Evolutionary conservation across 805 yeast species (phyloP), one percentile per base, ranked within the genome.

Genomic region (Teunomyces stri): DNA sequence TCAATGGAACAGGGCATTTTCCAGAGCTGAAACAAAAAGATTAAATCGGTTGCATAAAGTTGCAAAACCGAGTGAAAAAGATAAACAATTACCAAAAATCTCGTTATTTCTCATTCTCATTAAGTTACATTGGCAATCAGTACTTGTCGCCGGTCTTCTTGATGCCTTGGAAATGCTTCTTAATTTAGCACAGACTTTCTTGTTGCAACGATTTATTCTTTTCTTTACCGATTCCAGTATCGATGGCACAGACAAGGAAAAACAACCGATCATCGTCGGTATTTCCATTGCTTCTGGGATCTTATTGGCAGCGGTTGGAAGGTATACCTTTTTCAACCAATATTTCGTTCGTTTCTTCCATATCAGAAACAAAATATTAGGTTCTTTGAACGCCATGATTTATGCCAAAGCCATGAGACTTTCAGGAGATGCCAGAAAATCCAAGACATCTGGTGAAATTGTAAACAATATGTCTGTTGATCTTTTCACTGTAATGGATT

Each of bases 401-500:
- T 89, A 85, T 61, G 78, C 80, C 40, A 90, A 90, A 63, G 75
- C 94, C 0, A 70, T 90, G 48, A 72, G 63, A 15, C 66, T 90
- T n/a, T 82, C 95, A 2, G 77, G 81, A 6, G 82, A 81, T 42
- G 80, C 89, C 6, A 77, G 84, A 50, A 74, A 75, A 28, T 72
- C 76, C 13, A 70, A 78, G 53, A 68, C 89, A 1, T 78, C 91
- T 2, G 96, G 96, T 54, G 95, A 88, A 53, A 86, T 89, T 44
- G 77, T 89, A 53, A 89, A 87, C 57, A 73, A 85, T 58, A 78
- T 87, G 70, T 80, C 94, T 15, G 91, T 87, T 28, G 97, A 89
- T 68, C 82, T 87, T 10, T 68, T 70, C 42, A 73, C 86, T 51
- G 68, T 89, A 25, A 87, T 83, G 58, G 82, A 79, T 33, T 65